Conservation (phyloP, 768 basidiomycete species). For the Rhizopogon roseolus region DNA sequence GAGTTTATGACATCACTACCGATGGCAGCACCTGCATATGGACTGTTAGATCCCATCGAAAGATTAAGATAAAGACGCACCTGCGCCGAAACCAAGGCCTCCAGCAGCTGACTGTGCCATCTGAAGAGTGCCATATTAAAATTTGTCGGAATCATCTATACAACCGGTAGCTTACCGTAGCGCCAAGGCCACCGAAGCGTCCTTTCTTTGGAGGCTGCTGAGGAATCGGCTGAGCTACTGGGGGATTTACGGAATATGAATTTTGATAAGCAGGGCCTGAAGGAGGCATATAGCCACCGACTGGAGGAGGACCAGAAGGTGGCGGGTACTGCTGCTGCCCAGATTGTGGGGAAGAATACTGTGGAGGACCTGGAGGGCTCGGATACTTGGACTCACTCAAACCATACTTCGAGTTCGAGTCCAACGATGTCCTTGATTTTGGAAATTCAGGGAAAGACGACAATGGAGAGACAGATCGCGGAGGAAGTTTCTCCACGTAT, state of each 20-base stretch:
- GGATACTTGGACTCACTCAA: slow-evolving; percentile 7
- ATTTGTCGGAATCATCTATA: not conserved
- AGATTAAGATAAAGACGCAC: slow-evolving; percentile 14
- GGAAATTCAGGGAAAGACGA: slow-evolving; percentile 18
- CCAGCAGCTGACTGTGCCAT: slow-evolving; percentile 30
- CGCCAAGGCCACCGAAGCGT: slow-evolving; percentile 36
- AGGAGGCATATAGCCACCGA: slow-evolving; percentile 10
- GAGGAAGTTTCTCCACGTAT: slow-evolving; percentile 56
- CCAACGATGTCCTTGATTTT: slow-evolving; percentile 9
- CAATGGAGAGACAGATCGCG: slow-evolving; percentile 14
- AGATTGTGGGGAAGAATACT: not conserved
- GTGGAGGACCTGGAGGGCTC: slow-evolving; percentile 9
- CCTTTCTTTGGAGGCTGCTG: slow-evolving; percentile 28
- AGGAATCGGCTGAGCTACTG: slow-evolving; percentile 32
- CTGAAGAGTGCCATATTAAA: slow-evolving; percentile 7
- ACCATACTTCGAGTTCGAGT: slow-evolving; percentile 4
- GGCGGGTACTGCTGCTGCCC: slow-evolving; percentile 4
- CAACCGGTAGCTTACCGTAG: slow-evolving; percentile 22
- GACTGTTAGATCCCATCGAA: not conserved
- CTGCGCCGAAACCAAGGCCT: slow-evolving; percentile 46
- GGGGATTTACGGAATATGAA: slow-evolving; percentile 13
- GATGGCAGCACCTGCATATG: slow-evolving; percentile 36
- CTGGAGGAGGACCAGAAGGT: slow-evolving; percentile 4
- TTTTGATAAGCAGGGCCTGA: slow-evolving; percentile 13
- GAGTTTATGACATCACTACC: slow-evolving; percentile 40